Evolutionary conservation across 176 grass and related monocot genomes (phyloP).

Genomic region (Oryza coarctata): DNA sequence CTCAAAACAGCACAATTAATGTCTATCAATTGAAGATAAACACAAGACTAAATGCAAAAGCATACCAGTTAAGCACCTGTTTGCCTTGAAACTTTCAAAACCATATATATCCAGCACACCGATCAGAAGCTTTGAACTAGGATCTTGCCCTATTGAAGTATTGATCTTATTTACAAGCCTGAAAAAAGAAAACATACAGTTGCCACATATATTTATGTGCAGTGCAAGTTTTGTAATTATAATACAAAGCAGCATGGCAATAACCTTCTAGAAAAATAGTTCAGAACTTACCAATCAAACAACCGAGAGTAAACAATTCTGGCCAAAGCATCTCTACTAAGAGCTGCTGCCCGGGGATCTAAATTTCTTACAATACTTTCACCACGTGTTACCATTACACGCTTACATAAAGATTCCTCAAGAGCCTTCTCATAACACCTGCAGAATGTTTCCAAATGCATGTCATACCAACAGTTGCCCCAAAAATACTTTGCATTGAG

Average conservation of each 20-base stretch:
- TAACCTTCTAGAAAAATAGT: slow-evolving; percentile 21
- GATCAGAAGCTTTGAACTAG: slow-evolving; percentile 82
- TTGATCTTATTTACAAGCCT: slow-evolving; percentile 98
- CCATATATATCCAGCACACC: slow-evolving; percentile 99
- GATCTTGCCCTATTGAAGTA: slow-evolving; percentile 95
- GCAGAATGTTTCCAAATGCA: slow-evolving; percentile 40
- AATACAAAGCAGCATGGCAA: slow-evolving; percentile 14
- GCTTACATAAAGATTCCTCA: slow-evolving; percentile 86
- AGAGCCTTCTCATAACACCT: slow-evolving; percentile 85
- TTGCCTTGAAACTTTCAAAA: slow-evolving; percentile 99
- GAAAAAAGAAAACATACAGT: slow-evolving; percentile 31
- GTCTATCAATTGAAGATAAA: slow-evolving; percentile 19
- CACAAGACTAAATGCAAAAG: slow-evolving; percentile 57
- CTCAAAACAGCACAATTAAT: neutral
- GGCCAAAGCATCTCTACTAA: slow-evolving; percentile 94
- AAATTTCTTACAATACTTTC: slow-evolving; percentile 85
- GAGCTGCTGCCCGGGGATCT: slow-evolving; percentile 70
- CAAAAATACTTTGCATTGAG: slow-evolving; percentile 20
- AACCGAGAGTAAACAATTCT: slow-evolving; percentile 93
- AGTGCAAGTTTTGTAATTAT: neutral
- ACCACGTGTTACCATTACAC: slow-evolving; percentile 88
- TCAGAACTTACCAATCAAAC: slow-evolving; percentile 88
- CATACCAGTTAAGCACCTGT: slow-evolving; percentile 98
- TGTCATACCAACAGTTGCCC: slow-evolving; percentile 10
- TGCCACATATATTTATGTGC: slow-evolving; percentile 2